These are phyloP conservation scores for Neonectria neomacrospora DNA, from an alignment of 2,329 filamentous ascomycete species.

Conservation along the genomic window DNA sequence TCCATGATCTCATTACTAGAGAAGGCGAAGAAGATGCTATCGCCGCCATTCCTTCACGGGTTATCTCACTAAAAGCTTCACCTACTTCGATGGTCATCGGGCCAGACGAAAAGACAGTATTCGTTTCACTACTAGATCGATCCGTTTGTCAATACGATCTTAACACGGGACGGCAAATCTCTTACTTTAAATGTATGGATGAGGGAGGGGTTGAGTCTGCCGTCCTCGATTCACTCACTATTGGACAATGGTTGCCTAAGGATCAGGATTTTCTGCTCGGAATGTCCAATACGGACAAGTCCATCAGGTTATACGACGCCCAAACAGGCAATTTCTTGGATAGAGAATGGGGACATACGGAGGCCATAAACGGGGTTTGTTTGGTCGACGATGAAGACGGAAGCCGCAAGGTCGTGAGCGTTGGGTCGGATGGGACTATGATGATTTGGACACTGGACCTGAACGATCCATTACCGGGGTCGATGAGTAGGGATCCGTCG, in stretches of 20 bases:
- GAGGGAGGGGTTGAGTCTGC: constrained; percentile 83
- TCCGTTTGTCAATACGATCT: constrained; percentile 72
- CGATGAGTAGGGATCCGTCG: constrained; percentile 63
- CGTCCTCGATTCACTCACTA: constrained; percentile 80
- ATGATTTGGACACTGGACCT: constrained; percentile 79
- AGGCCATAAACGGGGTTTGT: constrained; percentile 87
- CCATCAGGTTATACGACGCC: constrained; percentile 87
- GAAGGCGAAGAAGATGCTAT: constrained; percentile 72
- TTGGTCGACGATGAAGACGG: constrained; percentile 71
- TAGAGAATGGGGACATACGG: constrained; percentile 94
- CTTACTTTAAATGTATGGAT: constrained; percentile 85
- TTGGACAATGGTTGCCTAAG: constrained; percentile 65
- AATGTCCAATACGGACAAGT: constrained; percentile 96
- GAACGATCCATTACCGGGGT: constrained; percentile 55
- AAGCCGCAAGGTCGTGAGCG: constrained; percentile 73
- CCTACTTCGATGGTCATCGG: constrained; percentile 85
- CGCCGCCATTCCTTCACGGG: constrained; percentile 80
- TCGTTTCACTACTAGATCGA: constrained; percentile 70
- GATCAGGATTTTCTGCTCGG: constrained; percentile 78
- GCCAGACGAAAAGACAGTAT: constrained; percentile 67
- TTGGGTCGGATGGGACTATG: constrained; percentile 82
- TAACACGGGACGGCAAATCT: constrained; percentile 73
- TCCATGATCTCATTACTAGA: constrained; percentile 80
- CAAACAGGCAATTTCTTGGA: constrained; percentile 81
- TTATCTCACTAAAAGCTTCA: constrained; percentile 85